Conservation (phyloP, 2,329 filamentous ascomycete species). For the Fusarium temperatum region DNA sequence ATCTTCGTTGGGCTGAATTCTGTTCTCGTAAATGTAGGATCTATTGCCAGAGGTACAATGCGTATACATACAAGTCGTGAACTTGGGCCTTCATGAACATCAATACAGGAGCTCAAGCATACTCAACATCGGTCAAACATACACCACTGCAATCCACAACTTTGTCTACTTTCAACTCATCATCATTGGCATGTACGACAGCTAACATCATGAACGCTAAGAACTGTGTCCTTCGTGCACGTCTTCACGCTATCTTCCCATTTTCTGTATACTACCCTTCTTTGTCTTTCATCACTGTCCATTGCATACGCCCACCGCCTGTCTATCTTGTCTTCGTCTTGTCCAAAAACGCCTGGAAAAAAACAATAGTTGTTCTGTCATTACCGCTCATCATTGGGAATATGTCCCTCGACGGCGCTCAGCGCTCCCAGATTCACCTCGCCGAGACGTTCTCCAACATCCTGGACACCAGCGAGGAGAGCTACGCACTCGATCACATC, state of each 20-base stretch:
- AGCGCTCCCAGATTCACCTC: conserved; percentile 66
- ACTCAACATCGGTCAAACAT: neutral
- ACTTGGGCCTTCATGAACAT: neutral
- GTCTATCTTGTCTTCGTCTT: conserved; percentile 35
- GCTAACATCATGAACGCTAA: conserved; percentile 13
- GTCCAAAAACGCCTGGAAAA: conserved; percentile 39
- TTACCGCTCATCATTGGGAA: conserved; percentile 50
- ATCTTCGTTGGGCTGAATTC: neutral
- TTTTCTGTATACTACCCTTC: conserved; percentile 24
- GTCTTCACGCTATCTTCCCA: neutral
- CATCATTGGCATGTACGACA: conserved; percentile 18
- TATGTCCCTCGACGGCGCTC: conserved; percentile 62
- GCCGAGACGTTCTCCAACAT: conserved; percentile 52
- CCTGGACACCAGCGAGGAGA: conserved; percentile 61
- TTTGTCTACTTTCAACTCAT: conserved; percentile 2
- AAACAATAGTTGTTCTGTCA: conserved; percentile 14
- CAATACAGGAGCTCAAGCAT: neutral
- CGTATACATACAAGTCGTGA: no score
- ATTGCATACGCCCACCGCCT: conserved; percentile 26
- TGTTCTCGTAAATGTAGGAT: neutral
- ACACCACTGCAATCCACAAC: neutral
- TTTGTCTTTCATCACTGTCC: neutral
- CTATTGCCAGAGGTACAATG: neutral
- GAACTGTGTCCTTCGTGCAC: neutral
- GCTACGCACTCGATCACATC: conserved; percentile 81